Base-by-base conservation (phyloP, 2,329 filamentous ascomycete species). In the Pezicula neosporulosa region DNA sequence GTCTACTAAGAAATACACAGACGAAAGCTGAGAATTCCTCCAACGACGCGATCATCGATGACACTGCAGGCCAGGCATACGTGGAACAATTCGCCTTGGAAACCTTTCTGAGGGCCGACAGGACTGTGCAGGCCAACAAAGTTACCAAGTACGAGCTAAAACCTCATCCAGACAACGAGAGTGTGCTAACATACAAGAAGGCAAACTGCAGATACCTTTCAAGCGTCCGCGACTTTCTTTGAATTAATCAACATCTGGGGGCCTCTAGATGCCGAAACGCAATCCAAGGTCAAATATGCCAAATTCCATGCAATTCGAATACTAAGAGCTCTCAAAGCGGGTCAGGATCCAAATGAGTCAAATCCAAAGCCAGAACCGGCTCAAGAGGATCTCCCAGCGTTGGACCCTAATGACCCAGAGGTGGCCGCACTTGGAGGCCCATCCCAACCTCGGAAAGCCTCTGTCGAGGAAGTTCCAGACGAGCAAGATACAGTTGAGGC, bases 281-380 rank as follows among this genome's bases (percentile, higher is more conserved):
- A 84, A 37, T 82, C 90, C 49, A 97, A 96, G 76, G 90, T 93
- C 71, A 97, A 95, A 68, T 99, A 90, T 67, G 91, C 93, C 39
- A 99, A 97, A 70, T 99, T 90, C 80, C 95, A 97, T 68, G 92
- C 93, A 2, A 75, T 93, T 35, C 83, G 94, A 52, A 99, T 99
- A 64, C 78, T 89, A 15, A 96, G 90, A 70, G 94, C 94, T 10
- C 81, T 97, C 63, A 94, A 92, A 64, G 89, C 92, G 38, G 91
- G 91, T 49, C 86, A 89, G 58, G 92, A 99, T 65, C 94, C 94
- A 3, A 99, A 99, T 69, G 83, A 87, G 50, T 88, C 89, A 7
- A 97, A 97, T 64, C 93, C 93, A 0, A 82, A 82, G 51, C 68
- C 73, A 8, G 70, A 74, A 30, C 63, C 70, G 18, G 75, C 21